Base-by-base conservation (phyloP, 2,329 filamentous ascomycete genomes). In the Fusarium camptoceras region DNA sequence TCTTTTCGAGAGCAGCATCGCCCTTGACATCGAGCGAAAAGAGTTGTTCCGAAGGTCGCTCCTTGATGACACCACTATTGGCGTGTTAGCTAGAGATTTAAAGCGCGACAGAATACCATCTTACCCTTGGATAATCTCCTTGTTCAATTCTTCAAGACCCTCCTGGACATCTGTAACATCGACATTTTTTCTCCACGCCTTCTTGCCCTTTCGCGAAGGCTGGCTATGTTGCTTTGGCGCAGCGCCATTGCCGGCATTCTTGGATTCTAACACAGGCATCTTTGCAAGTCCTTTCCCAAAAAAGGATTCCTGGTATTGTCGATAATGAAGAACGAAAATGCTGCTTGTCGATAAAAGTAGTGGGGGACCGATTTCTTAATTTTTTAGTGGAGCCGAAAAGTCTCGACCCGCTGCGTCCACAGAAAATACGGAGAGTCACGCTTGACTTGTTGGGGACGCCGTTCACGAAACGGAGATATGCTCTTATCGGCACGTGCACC, bases 141-240 rank as follows among this genome's bases (percentile, higher is more conserved):
- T 92, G 76, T 96, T 94, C 72, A 97, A 84, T 76, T 92, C 87
- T 68, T 94, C 91, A 34, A 99, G 88, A 65, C 96, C 96, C 56
- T 91, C 83, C 75, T 95, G 88, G 27, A 99, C 88, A 68, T 97
- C 91, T 28, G 93, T 91, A 67, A 98, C 88, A 81, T 99, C 94
- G 80, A 99, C 94, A 83, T 99, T 97, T 81, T 98, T 99, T 78
- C 96, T 89, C 96, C 96, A 99, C 31, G 96, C 95, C 84, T 97
- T 98, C 83, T 98, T 98, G 75, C 97, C 96, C 80, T 99, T 99
- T 78, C 96, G 88, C 8, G 95, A 98, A 27, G 94, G 89, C 81
- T 99, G 96, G 70, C 89, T 94, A 82, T 91, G 90, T 73, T 97
- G 93, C 68, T 91, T 89, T 14, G 94, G 94, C 20, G 93, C 91